These are phyloP conservation scores for Dysphania ambrosioides DNA, from an alignment of 148 eudicot species.

Conservation along the genomic window DNA sequence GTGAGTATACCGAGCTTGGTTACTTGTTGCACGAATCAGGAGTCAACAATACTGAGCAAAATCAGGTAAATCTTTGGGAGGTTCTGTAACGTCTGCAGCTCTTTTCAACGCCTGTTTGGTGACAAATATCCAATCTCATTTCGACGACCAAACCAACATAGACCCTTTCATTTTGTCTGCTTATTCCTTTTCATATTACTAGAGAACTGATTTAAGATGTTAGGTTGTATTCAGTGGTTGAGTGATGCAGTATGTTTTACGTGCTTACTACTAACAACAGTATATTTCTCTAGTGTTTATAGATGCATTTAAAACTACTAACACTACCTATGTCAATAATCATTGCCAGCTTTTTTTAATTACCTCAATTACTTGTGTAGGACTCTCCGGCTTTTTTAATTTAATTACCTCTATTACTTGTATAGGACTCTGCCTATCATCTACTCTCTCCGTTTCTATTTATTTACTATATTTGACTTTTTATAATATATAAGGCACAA, in stretches of 20 bases:
- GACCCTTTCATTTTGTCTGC: conserved; percentile 15
- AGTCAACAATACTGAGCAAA: conserved; percentile 3
- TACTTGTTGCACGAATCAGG: neutral
- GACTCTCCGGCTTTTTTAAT: no score
- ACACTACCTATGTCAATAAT: neutral
- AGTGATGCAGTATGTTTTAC: conserved; percentile 18
- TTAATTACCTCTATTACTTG: no score
- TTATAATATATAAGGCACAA: no score
- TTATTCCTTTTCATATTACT: conserved; percentile 16
- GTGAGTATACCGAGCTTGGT: neutral
- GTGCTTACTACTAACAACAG: conserved; percentile 17
- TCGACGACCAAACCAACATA: neutral
- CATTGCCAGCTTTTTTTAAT: neutral
- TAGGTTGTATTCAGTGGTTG: conserved; percentile 3
- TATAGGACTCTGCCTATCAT: no score
- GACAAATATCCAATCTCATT: neutral
- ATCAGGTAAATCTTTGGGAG: conserved; percentile 7
- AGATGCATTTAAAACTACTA: neutral
- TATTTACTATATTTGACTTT: no score
- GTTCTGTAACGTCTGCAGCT: neutral
- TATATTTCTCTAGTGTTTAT: neutral
- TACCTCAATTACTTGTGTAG: no score
- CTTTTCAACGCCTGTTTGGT: conserved; percentile 13
- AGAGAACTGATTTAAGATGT: neutral
- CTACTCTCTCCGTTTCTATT: no score